Base-by-base conservation (phyloP, 2,329 filamentous ascomycete genomes). In the Talaromyces funiculosus region DNA sequence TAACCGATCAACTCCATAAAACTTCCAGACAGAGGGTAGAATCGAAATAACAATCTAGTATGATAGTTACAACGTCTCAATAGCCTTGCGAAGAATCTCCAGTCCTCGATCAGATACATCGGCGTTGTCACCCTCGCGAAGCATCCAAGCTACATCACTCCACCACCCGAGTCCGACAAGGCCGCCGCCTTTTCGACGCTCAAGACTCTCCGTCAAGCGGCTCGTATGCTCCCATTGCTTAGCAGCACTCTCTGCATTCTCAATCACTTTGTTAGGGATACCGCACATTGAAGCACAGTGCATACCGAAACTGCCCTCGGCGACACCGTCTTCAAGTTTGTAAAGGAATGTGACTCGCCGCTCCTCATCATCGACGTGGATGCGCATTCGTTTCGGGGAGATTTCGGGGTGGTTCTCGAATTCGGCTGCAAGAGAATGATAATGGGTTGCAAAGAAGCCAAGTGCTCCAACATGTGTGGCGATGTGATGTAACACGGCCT, bases 261-360 rank as follows among this genome's bases (percentile, higher is more conserved):
- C 87, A 63, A 99, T 91, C 16, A 99, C 86, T 59, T 87, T 87
- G 47, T 81, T 80, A 0, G 91, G 86, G 64, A 99, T 97, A 0
- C 94, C 94, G 68, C 94, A 99, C 94, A 99, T 99, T 62, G 91
- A 88, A 0, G 94, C 94, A 72, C 94, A 99, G 74, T 99, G 94
- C 94, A 99, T 99, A 68, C 94, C 94, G 70, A 97, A 99, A 70
- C 90, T 96, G 16, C 94, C 94, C 74, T 97, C 92, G 0, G 94
- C 94, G 9, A 97, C 91, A 1, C 94, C 94, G 14, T 90, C 85
- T 75, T 97, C 94, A 0, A 99, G 84, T 69, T 90, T 92, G 78
- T 99, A 99, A 59, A 99, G 74, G 77, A 99, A 99, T 0, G 93
- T 97, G n/a, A 99, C 87, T n/a, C 87, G 86, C 24, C 90, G 84